Evolutionary conservation across 2,329 filamentous ascomycete species (phyloP).

Genomic region (Shiraia sp.): DNA sequence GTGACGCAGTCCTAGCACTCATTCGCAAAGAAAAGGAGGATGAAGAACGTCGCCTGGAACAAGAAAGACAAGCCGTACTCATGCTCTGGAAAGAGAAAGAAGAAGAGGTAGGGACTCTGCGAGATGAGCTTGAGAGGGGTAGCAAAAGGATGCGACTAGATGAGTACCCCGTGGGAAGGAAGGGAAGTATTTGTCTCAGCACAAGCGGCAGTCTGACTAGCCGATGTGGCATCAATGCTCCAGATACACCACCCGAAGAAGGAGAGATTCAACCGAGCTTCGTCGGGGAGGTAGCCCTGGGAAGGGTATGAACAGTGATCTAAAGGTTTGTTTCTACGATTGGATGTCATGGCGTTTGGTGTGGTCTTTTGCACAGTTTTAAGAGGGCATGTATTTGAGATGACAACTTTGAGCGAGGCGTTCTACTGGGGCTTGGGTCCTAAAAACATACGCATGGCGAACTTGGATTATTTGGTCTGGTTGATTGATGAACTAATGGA

Average conservation of each 20-base stretch:
- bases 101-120: conserved; percentile 19
- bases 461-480: too few species aligned
- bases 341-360: neutral
- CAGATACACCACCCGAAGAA: conserved; percentile 30
- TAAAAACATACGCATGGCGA: too few species aligned
- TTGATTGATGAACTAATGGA: too few species aligned
- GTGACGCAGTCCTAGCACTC: conserved; percentile 50
- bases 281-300: conserved; percentile 21
- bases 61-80: conserved; percentile 24
- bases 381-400: too few species aligned
- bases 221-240: conserved; percentile 12
- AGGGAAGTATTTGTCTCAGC: conserved; percentile 12
- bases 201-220: conserved; percentile 14
- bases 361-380: conserved; percentile 5
- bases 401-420: too few species aligned
- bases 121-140: conserved; percentile 23
- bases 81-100: conserved; percentile 29
- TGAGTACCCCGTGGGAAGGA: conserved; percentile 7
- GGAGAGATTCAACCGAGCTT: conserved; percentile 25
- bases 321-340: neutral
- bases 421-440: too few species aligned
- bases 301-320: conserved; percentile 8
- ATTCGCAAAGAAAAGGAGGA: conserved; percentile 21
- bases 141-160: conserved; percentile 25
- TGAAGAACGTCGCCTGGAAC: conserved; percentile 18